Evolutionary conservation across 2,329 filamentous ascomycete species (phyloP).

Genomic region (Thermomyces lanuginosus): DNA sequence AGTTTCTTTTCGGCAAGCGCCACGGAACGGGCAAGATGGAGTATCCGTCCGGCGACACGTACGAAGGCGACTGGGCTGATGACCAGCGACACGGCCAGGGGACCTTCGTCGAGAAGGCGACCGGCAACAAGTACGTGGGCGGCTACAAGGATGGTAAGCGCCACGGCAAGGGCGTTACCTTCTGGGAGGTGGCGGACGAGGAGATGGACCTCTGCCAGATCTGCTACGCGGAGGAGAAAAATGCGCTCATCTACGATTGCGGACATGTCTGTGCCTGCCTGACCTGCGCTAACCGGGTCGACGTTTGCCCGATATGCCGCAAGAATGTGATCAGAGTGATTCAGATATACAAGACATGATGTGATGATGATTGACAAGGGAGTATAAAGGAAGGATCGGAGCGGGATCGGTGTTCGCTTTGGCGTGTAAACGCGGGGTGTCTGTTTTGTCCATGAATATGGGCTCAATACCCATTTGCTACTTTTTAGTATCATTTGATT

Average conservation of each 20-base stretch:
- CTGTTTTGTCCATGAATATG: no score
- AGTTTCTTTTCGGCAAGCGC: slow-evolving; percentile 36
- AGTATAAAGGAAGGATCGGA: no score
- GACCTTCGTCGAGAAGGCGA: slow-evolving; percentile 38
- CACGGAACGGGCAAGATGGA: slow-evolving; percentile 42
- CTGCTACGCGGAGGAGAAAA: slow-evolving; percentile 44
- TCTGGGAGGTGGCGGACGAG: slow-evolving; percentile 46
- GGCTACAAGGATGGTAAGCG: slow-evolving; percentile 45
- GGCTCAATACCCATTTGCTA: no score
- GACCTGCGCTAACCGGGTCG: slow-evolving; percentile 42
- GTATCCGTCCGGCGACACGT: slow-evolving; percentile 38
- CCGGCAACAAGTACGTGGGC: slow-evolving; percentile 45
- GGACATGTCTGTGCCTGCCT: slow-evolving; percentile 47
- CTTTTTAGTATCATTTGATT: no score
- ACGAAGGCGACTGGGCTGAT: slow-evolving; percentile 31
- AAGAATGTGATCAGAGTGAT: slow-evolving; percentile 40
- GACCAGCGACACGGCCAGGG: slow-evolving; percentile 39
- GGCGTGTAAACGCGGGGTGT: no score
- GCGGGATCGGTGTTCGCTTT: no score
- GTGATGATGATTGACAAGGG: background rate
- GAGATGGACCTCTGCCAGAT: slow-evolving; percentile 44
- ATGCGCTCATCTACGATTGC: slow-evolving; percentile 46
- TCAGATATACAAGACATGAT: slow-evolving; percentile 37
- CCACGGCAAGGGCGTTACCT: slow-evolving; percentile 45
- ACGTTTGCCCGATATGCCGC: slow-evolving; percentile 45